Evolutionary conservation across 768 basidiomycete species (phyloP).

Genomic region (Kwoniella sp.): DNA sequence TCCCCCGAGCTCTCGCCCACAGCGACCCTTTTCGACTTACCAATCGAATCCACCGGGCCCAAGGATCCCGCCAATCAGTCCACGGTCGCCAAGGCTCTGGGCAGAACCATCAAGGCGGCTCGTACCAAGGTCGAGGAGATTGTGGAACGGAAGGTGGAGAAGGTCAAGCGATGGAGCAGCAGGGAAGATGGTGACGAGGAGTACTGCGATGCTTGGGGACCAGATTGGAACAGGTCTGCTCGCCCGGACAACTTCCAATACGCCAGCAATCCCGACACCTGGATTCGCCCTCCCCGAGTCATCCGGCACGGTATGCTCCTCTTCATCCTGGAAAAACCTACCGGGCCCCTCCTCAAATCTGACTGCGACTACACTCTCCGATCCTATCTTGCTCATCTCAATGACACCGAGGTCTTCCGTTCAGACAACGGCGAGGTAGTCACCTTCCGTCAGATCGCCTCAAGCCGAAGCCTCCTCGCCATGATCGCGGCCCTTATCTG

Average conservation of each 20-base stretch:
- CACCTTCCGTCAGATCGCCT: not conserved
- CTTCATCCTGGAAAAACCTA: not conserved
- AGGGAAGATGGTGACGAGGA: not conserved
- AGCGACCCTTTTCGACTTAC: not conserved
- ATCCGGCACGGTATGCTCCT: not conserved
- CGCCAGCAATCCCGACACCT: too few relatives aligned
- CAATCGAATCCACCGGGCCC: not conserved
- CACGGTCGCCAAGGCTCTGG: not conserved
- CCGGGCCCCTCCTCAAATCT: not conserved
- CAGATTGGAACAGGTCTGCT: not conserved
- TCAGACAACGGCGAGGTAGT: not conserved
- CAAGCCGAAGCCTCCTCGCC: not conserved
- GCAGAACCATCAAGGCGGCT: not conserved
- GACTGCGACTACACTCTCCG: not conserved
- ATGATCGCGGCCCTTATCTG: not conserved
- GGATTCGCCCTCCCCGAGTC: not conserved
- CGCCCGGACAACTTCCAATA: not conserved
- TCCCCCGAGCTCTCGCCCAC: not conserved
- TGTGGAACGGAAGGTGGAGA: not conserved
- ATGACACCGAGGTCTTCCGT: not conserved
- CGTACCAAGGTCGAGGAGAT: not conserved
- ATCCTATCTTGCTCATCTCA: not conserved
- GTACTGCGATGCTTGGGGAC: not conserved
- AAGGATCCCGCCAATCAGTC: not conserved
- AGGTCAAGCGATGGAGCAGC: not conserved